Base-by-base conservation (phyloP, 371 early-diverging fungal species). In the Zopfochytrium polystomum region DNA sequence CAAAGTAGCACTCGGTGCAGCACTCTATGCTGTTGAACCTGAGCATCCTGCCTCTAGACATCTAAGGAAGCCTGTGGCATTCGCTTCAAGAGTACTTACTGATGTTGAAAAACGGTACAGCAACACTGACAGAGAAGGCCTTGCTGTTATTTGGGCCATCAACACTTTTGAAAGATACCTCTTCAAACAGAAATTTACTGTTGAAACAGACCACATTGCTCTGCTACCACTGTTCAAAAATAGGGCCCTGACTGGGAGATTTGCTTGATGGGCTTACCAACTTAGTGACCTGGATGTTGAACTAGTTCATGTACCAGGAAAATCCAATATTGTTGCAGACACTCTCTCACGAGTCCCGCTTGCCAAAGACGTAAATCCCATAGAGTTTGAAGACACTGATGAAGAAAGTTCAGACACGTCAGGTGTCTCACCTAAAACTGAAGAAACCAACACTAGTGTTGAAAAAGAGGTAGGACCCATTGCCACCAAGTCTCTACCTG, bases 231-330 rank as follows among this genome's bases (percentile, higher is more conserved):
- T 58, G 22, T 58, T 60, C 31, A 27, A 58, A 38, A 49, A 51
- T 13, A 54, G 59, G 4, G 58, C 44, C 23, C 48, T 64, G 25
- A 57, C 51, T 0, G 65, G 65, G 15, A 35, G 65, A 5, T 64
- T 64, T 46, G 58, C 58, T 7, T 29, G 54, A 29, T 64, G 43
- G 34, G 54, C 48, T 7, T 64, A 64, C 32, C 52, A 50, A 13
- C 46, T 64, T 5, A 11, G 22, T 27, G 60, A 60, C 30, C 47
- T 48, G 15, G 55, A 65, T 38, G 55, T 65, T n/a, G 52, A 26
- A 32, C 32, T 60, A 25, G 48, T 54, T n/a, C n/a, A n/a, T n/a
- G n/a, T n/a, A n/a, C n/a, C n/a, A n/a, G n/a, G n/a, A n/a, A n/a
- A n/a, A n/a, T n/a, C n/a, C n/a, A n/a, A n/a, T n/a, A n/a, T n/a